Conservation (phyloP, 176 grass and related monocot species). For the Panicum miliaceum region DNA sequence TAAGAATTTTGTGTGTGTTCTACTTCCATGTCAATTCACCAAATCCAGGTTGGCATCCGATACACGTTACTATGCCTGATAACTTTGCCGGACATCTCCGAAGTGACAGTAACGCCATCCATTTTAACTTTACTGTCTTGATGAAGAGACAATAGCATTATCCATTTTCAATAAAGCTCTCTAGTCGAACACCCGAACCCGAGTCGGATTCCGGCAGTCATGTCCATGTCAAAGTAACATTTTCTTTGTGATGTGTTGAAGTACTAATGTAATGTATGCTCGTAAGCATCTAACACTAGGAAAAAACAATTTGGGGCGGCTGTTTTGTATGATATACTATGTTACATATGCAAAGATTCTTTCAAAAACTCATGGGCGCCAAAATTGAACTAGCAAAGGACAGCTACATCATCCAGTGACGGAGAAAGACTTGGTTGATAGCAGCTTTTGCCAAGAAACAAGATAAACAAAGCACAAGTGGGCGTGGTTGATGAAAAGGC, state of each 20-base stretch:
- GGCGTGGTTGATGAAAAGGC: conserved; percentile 36
- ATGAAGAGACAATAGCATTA: neutral
- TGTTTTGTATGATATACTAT: conserved; percentile 9
- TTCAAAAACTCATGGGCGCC: neutral
- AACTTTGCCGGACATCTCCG: neutral
- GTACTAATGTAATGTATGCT: neutral
- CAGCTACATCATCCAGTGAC: conserved; percentile 13
- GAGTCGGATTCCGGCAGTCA: neutral
- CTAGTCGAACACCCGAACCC: neutral
- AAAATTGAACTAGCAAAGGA: conserved; percentile 17
- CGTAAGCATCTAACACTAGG: neutral
- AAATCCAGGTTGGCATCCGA: neutral
- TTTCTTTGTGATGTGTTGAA: neutral
- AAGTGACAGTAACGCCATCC: neutral
- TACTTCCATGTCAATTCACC: neutral
- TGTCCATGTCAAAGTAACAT: neutral
- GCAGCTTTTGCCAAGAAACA: conserved; percentile 5
- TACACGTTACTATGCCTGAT: neutral
- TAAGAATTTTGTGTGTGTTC: neutral
- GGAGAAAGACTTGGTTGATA: conserved; percentile 38
- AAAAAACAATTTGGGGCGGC: conserved; percentile 22
- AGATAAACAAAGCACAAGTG: conserved; percentile 43
- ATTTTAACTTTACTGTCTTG: neutral
- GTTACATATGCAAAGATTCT: neutral
- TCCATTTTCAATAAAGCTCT: neutral